These are phyloP conservation scores for Auricularia auricula-judae DNA, from an alignment of 768 basidiomycete species.

Conservation along the genomic window DNA sequence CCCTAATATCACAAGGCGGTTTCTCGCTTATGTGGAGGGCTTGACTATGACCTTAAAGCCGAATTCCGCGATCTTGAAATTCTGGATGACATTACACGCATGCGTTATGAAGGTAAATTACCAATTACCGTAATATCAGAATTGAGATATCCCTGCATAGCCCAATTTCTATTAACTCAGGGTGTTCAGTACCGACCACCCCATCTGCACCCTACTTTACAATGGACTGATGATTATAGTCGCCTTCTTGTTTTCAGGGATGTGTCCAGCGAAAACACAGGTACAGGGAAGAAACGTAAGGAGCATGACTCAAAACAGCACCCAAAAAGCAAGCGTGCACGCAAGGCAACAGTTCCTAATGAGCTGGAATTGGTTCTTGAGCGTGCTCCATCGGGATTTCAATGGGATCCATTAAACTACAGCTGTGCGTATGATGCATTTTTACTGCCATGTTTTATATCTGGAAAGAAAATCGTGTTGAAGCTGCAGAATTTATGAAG, in stretches of 20 bases:
- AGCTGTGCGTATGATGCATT: neutral
- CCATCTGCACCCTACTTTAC: neutral
- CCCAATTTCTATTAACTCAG: neutral
- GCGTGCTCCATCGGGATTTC: neutral
- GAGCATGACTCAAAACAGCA: no score
- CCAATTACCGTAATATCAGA: neutral
- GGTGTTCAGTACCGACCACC: neutral
- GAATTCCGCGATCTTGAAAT: neutral
- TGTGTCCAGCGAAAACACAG: no score
- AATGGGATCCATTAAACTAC: neutral
- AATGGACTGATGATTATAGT: no score
- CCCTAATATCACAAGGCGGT: conserved; percentile 4
- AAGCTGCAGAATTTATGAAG: neutral
- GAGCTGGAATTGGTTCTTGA: neutral
- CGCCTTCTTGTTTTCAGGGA: no score
- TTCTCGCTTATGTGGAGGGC: neutral
- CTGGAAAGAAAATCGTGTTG: neutral
- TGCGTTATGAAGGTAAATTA: neutral
- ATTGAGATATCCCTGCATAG: neutral
- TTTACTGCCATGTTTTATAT: neutral
- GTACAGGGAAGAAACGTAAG: no score
- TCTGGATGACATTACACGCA: neutral
- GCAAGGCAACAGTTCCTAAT: no score
- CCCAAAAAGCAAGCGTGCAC: no score
- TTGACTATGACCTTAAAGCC: neutral